Base-by-base conservation (phyloP, 2,329 filamentous ascomycete species). In the Elsinoe fawcettii region DNA sequence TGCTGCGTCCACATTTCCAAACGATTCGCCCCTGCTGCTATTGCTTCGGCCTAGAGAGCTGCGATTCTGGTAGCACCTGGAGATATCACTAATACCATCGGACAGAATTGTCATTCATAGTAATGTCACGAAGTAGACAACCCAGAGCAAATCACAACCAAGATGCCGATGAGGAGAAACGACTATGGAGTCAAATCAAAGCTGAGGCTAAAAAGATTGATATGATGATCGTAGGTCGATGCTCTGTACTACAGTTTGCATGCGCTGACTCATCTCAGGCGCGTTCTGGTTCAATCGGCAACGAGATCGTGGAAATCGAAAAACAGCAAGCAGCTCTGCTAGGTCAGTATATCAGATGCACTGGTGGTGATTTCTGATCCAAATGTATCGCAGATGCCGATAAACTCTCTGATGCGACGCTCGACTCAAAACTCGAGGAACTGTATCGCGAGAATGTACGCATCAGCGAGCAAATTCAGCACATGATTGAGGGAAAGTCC, bases 131-230 rank as follows among this genome's bases (percentile, higher is more conserved):
- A 51, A 74, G 75, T 49, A 77, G 70, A 63, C 66, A 75, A 61
- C 75, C 61, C 62, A 68, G 61, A 65, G 73, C 60, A 64, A 74
- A 69, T 70, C 62, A 77, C 27, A 71, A 76, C 61, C 74, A 78
- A 58, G 76, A 78, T 59, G 71, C 75, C 44, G 75, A 78, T 56
- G 76, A 78, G 64, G 76, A 78, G 64, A 69, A 74, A 30, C 69
- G 73, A 14, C 65, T 79, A 56, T 79, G 76, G 76, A 75, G 73
- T 55, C 70, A 74, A 59, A 75, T 79, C 58, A 70, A 70, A 54
- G 68, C 69, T 41, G 73, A 75, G 61, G 74, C 71, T 5, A 73
- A 71, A 51, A 69, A 73, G 46, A 72, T 77, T 25, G 76, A 78
- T 58, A 65, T 64, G 37, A 71, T 77, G 63, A 72, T 76, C 65